phyloP scores from a whole-genome alignment of 441 rosid genomes.

The Populus hybrid region DNA sequence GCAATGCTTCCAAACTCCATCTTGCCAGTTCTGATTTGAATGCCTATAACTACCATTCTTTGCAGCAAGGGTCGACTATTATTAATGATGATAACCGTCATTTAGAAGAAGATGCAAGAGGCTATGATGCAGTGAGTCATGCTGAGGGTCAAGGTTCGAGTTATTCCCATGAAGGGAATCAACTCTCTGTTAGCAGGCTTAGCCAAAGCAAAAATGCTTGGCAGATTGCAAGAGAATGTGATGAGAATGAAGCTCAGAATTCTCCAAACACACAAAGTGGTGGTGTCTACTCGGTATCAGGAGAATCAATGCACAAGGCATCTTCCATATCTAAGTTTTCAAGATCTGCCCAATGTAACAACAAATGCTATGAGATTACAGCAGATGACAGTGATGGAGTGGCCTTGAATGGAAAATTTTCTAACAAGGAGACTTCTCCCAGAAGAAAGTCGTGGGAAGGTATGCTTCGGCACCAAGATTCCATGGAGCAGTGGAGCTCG shows the following conservation, averaged over 20 bases:
- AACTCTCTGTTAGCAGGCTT: constrained; percentile 13
- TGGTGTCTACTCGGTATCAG: constrained; percentile 22
- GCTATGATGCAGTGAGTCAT: constrained; percentile 20
- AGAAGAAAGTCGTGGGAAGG: constrained; percentile 15
- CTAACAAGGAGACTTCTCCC: constrained; percentile 12
- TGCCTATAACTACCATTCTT: constrained; percentile 9
- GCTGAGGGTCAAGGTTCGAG: constrained; percentile 31
- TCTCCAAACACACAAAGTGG: constrained; percentile 22
- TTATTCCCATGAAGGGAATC: constrained; percentile 25
- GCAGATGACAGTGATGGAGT: constrained; percentile 12
- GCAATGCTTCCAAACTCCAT: constrained; percentile 20
- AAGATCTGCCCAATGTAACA: constrained; percentile 19
- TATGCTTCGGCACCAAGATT: neutral
- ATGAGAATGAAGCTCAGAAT: constrained; percentile 14
- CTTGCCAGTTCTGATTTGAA: constrained; percentile 23
- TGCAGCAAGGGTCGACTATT: constrained; percentile 2
- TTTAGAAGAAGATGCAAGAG: constrained; percentile 21
- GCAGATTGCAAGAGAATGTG: constrained; percentile 21
- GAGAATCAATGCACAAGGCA: constrained; percentile 17
- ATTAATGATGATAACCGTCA: constrained; percentile 1
- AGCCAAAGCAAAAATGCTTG: constrained; percentile 13
- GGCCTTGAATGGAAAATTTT: constrained; percentile 13
- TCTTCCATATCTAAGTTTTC: constrained; percentile 24
- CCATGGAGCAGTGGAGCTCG: neutral
- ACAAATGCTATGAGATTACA: constrained; percentile 19